Percentiles rank a stretch among this genome's conserved stretches.
Conservation (phyloP, 805 yeast species). For the Lipomyces oligophaga region DNA sequence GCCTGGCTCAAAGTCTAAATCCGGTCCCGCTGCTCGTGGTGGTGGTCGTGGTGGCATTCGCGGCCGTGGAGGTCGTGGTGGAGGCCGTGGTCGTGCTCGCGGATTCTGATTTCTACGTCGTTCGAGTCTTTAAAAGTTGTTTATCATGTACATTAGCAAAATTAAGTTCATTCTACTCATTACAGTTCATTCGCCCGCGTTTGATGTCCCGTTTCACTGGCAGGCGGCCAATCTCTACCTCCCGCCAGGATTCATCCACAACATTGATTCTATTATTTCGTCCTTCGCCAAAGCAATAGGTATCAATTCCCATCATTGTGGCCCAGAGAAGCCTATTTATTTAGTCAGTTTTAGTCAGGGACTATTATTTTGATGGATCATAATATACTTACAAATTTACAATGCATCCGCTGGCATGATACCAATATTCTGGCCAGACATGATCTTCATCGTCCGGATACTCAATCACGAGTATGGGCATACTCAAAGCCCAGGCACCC, state of each 20-base stretch:
- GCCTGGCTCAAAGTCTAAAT: constrained; percentile 28
- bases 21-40: constrained; percentile 29
- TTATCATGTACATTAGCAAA: no score
- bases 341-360: neutral
- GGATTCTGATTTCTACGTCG: no score
- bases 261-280: no score
- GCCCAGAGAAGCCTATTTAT: constrained; percentile 13
- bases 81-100: constrained; percentile 32
- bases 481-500: constrained; percentile 14
- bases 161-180: no score
- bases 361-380: neutral
- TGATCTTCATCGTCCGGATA: constrained; percentile 10
- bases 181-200: no score
- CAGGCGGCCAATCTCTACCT: no score
- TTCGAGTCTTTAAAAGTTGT: no score
- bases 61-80: constrained; percentile 33
- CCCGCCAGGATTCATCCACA: no score
- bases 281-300: constrained; percentile 5
- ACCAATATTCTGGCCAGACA: neutral
- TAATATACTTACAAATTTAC: constrained; percentile 4
- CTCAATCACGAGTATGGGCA: constrained; percentile 15
- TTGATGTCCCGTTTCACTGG: no score
- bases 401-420: constrained; percentile 4
- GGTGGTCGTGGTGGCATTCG: constrained; percentile 32
- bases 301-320: constrained; percentile 6